Conservation (phyloP, 2,329 filamentous ascomycete species). For the Botrytis cinerea region DNA sequence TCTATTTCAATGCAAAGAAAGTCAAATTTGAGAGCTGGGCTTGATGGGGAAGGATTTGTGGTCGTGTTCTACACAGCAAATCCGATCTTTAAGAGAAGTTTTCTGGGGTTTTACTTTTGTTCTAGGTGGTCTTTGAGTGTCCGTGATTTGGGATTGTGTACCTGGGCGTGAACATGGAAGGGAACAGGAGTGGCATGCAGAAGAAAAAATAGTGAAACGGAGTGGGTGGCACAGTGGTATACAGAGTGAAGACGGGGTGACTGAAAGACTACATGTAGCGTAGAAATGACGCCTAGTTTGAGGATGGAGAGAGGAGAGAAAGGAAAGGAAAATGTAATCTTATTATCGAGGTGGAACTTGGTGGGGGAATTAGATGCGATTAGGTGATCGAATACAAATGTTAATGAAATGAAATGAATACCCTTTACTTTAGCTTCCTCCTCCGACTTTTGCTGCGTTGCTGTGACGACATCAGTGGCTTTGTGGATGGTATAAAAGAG, state of each 20-base stretch:
- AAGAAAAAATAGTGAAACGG: neutral
- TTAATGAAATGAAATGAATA: neutral
- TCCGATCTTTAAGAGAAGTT: neutral
- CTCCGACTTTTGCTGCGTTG: neutral
- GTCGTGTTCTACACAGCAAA: neutral
- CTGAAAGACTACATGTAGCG: neutral
- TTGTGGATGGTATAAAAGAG: neutral
- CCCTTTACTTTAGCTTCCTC: neutral
- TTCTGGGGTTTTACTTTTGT: accelerated
- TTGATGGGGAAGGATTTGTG: neutral
- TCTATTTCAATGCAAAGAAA: neutral
- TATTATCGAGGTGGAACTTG: neutral
- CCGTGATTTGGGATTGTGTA: neutral
- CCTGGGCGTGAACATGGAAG: neutral
- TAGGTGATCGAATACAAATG: neutral
- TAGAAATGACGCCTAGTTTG: neutral
- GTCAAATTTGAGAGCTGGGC: neutral
- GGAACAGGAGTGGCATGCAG: neutral
- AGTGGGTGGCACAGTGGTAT: neutral
- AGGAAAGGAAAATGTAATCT: neutral
- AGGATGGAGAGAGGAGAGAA: neutral
- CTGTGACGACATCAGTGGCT: neutral
- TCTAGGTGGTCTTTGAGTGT: neutral
- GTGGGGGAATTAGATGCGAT: neutral
- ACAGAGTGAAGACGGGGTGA: neutral